These are phyloP conservation scores for Pigoraptor vietnamica DNA, from an alignment of 78 protist species.

Conservation along the genomic window DNA sequence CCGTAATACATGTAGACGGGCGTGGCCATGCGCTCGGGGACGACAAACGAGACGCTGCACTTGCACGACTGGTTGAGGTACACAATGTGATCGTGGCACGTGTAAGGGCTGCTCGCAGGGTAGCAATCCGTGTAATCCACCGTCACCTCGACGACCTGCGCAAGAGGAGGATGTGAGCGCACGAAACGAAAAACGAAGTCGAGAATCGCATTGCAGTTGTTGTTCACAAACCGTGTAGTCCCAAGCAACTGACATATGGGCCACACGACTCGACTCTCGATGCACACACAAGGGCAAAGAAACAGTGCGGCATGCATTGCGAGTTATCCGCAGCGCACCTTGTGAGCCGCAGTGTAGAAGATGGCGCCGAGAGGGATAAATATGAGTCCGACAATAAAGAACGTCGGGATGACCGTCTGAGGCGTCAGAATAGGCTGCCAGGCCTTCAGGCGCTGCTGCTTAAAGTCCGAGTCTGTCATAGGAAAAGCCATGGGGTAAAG, in stretches of 20 bases:
- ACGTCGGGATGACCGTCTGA: slow-evolving; percentile 72
- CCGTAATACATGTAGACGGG: slow-evolving; percentile 86
- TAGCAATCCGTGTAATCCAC: slow-evolving; percentile 21
- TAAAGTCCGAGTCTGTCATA: slow-evolving; percentile 50
- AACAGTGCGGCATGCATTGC: not conserved
- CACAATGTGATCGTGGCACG: not conserved
- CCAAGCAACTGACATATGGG: no score
- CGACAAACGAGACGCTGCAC: slow-evolving; percentile 22
- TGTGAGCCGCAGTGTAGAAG: slow-evolving; percentile 3
- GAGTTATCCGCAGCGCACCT: not conserved
- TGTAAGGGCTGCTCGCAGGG: not conserved
- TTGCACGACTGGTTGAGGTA: not conserved
- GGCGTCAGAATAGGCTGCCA: slow-evolving; percentile 96
- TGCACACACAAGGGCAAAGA: not conserved
- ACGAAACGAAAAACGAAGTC: not conserved
- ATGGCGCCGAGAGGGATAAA: slow-evolving; percentile 85
- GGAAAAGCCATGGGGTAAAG: not conserved
- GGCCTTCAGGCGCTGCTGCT: slow-evolving; percentile 87
- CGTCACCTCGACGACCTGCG: not conserved
- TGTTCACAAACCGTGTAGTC: no score
- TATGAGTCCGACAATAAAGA: slow-evolving; percentile 65
- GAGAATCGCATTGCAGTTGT: not conserved
- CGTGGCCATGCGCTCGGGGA: slow-evolving; percentile 33
- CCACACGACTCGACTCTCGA: no score
- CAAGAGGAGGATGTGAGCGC: not conserved